Percentiles rank a stretch among this genome's conserved stretches.
Conservation (phyloP, 1,284 basidiomycete species). For the Marasmius tenuissimus region DNA sequence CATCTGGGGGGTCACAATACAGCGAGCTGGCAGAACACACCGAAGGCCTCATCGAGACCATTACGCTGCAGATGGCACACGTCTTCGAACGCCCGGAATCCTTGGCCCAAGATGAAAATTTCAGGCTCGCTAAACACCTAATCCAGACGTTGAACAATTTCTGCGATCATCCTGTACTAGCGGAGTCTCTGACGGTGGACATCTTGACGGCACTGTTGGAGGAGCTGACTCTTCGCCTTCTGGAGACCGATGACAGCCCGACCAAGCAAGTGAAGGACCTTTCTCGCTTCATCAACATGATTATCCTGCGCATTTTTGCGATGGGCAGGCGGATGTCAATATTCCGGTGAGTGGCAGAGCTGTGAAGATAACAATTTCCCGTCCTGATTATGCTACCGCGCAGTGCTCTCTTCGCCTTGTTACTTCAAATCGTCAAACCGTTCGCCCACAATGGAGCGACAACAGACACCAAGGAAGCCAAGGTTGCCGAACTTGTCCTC, state of each 20-base stretch:
- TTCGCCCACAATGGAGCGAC: slow-evolving; percentile 73
- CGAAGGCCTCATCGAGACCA: slow-evolving; percentile 84
- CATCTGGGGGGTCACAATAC: slow-evolving; percentile 72
- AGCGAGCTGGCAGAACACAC: slow-evolving; percentile 81
- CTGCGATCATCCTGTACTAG: slow-evolving; percentile 82
- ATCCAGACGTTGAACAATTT: slow-evolving; percentile 93
- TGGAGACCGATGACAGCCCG: slow-evolving; percentile 86
- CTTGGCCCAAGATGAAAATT: slow-evolving; percentile 72
- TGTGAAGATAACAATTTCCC: slow-evolving; percentile 11
- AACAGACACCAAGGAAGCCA: slow-evolving; percentile 77
- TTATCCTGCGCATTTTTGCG: slow-evolving; percentile 90
- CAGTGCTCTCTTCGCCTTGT: slow-evolving; percentile 74
- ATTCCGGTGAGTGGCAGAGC: slow-evolving; percentile 70
- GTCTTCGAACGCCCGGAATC: slow-evolving; percentile 82
- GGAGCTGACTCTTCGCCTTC: slow-evolving; percentile 84
- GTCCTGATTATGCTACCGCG: slow-evolving; percentile 8
- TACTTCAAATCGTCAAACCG: slow-evolving; percentile 86
- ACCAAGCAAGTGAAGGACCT: slow-evolving; percentile 81
- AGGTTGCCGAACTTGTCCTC: slow-evolving; percentile 93
- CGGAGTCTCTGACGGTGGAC: slow-evolving; percentile 79
- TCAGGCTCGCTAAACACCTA: slow-evolving; percentile 92
- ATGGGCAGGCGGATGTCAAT: slow-evolving; percentile 90
- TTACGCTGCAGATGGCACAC: slow-evolving; percentile 86
- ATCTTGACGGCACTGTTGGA: slow-evolving; percentile 80
- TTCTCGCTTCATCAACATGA: slow-evolving; percentile 97